These are phyloP conservation scores for Entamoeba invadens DNA, from an alignment of 208 protist species.

Conservation along the genomic window DNA sequence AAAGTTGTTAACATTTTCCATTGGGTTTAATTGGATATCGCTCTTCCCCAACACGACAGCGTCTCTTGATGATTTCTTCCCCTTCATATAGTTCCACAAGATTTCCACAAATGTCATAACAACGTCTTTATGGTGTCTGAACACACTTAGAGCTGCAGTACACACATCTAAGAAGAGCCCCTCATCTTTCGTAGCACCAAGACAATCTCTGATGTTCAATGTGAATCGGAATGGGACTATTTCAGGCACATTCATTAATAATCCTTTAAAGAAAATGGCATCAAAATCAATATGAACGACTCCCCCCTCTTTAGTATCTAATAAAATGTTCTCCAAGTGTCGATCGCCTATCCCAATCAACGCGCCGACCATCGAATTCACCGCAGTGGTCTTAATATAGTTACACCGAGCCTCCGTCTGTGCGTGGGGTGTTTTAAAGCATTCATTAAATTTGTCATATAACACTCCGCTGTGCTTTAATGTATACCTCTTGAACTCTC, in stretches of 20 bases:
- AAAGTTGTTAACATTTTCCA: not conserved
- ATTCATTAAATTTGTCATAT: not conserved
- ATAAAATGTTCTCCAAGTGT: conserved; percentile 19
- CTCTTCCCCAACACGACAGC: not conserved
- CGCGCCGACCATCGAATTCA: conserved; percentile 2
- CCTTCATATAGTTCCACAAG: not conserved
- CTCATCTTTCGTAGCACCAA: not conserved
- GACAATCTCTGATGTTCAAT: conserved; percentile 11
- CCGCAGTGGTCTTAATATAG: not conserved
- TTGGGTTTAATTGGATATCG: not conserved
- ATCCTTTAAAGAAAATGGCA: not conserved
- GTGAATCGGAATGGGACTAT: conserved; percentile 20
- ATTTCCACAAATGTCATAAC: no score
- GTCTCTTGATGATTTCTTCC: not conserved
- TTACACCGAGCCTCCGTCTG: not conserved
- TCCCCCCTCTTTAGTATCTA: not conserved
- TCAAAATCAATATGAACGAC: conserved; percentile 19
- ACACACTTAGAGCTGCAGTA: not conserved
- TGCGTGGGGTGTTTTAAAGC: not conserved
- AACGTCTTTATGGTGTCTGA: not conserved
- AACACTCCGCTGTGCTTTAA: not conserved
- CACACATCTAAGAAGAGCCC: not conserved
- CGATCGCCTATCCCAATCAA: conserved; percentile 21
- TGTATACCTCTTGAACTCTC: not conserved
- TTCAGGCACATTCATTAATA: not conserved